Conservation (phyloP, 2,329 filamentous ascomycete species). For the Pseudogymnoascus sp. region DNA sequence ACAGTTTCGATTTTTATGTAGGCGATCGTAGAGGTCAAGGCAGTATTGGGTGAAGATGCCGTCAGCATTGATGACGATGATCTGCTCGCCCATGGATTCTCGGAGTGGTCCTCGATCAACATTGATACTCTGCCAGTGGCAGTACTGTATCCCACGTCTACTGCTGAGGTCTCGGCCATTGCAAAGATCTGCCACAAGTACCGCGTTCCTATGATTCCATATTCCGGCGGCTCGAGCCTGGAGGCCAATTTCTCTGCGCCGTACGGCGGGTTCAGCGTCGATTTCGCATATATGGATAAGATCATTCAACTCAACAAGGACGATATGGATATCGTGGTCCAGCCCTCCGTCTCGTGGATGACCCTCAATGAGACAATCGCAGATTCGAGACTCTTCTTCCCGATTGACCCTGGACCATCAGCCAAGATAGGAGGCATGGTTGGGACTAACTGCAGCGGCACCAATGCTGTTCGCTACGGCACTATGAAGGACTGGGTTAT, state of each 20-base stretch:
- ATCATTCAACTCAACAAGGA: slow-evolving; percentile 73
- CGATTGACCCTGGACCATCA: slow-evolving; percentile 66
- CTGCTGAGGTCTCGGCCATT: slow-evolving; percentile 52
- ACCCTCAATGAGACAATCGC: slow-evolving; percentile 67
- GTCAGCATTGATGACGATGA: slow-evolving; percentile 58
- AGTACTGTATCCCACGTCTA: slow-evolving; percentile 56
- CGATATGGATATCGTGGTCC: slow-evolving; percentile 89
- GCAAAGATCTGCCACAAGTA: slow-evolving; percentile 69
- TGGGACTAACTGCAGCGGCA: slow-evolving; percentile 70
- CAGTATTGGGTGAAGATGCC: slow-evolving; percentile 45
- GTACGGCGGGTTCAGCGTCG: slow-evolving; percentile 79
- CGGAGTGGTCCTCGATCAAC: slow-evolving; percentile 58
- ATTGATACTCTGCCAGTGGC: slow-evolving; percentile 54
- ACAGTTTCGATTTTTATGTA: slow-evolving; percentile 24
- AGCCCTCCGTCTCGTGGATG: slow-evolving; percentile 90
- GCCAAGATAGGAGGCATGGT: slow-evolving; percentile 80
- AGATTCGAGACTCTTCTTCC: slow-evolving; percentile 76
- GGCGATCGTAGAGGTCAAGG: slow-evolving; percentile 51
- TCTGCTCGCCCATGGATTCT: slow-evolving; percentile 56
- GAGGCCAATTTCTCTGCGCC: slow-evolving; percentile 89
- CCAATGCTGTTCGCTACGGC: slow-evolving; percentile 72
- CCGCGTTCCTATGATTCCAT: slow-evolving; percentile 74
- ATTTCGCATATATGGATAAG: slow-evolving; percentile 81
- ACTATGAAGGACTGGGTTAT: slow-evolving; percentile 88
- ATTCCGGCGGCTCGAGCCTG: slow-evolving; percentile 76